Evolutionary conservation across 495 filamentous ascomycete species (phyloP), one percentile per base, ranked within the genome.

Genomic region (Clavariopsis aquatica): DNA sequence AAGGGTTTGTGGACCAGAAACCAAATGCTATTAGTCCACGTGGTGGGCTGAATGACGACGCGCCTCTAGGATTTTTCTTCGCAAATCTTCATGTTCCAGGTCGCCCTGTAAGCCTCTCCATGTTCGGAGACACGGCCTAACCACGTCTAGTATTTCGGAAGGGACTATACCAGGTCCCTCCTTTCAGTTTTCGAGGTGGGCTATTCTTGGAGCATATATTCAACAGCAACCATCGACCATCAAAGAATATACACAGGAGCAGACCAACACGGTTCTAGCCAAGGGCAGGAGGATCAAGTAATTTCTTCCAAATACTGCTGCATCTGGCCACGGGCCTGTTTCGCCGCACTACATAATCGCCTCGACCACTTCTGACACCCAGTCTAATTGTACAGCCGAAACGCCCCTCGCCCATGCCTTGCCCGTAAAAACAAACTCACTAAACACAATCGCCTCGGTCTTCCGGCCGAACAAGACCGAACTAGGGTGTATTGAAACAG

Each of bases 391-490:
- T 34, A 97, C 86, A 2, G 84, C 85, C 75, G 89, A 95, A 52
- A 97, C 93, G 38, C 88, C 88, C 72, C 92, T 88, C 15, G 89
- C 95, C 77, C 95, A 99, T 69, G 87, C 93, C 73, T 88, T 90
- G 54, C 88, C 90, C 8, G 95, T 99, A 73, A 89, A 98, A 1
- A 99, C 93, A 75, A 94, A 92, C 74, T 99, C 93, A 66, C 93
- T 84, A 70, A 93, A 99, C 86, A 98, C 87, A 68, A 99, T 94
- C 0, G 91, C 93, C 79, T 97, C 93, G 59, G 87, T 83, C 76
- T 93, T 96, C 76, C 87, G 85, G 9, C 93, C 91, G 71, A 90
- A 90, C 5, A 99, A 72, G 1, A 89, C 88, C 71, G 91, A 96
- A 0, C 86, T 87, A 0, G 95, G 95, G 72, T 99, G 95, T 26